Evolutionary conservation across 768 basidiomycete species (phyloP), one percentile per base, ranked within the genome.

Genomic region (Gymnopilus dilepis): DNA sequence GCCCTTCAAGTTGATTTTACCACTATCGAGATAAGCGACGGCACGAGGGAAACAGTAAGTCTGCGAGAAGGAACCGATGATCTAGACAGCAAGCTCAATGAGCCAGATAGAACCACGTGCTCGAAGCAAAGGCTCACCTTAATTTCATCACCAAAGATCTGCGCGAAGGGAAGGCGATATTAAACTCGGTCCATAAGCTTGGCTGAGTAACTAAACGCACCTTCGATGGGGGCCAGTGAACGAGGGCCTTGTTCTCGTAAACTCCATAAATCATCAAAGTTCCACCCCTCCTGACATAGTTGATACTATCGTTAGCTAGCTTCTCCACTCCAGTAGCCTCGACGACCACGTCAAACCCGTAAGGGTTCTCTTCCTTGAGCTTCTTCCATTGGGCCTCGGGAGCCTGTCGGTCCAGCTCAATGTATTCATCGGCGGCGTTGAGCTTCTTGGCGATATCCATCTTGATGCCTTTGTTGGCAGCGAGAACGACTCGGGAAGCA

Each of bases 21-120:
- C 91, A 64, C 86, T 86, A 68, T 97, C 94, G 19, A 97, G 86
- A 73, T 95, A 95, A 12, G 88, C 91, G 34, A 97, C 86, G 2
- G 94, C 93, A 5, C 94, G 88, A 43, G 94, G 92, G 88, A 97
- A 95, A 75, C 94, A 95, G 76, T 80, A 88, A 0, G 88, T 88
- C 66, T 95, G 94, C 8, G 94, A 90, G 79, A 95, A 95, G 0
- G 94, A 95, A 12, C 94, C 93, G 61, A 95, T 92, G 67, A 95
- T 94, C 90, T 92, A 37, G 30, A 37, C 12, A n/a, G 17, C 17
- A 19, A 40, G 38, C 8, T 6, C 15, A 1, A 50, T 54, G 7
- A 54, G 22, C 11, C 11, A 40, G 15, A 34, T 3, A 60, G 7
- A 21, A 51, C 76, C 67, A 67, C 50, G 15, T 73, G 62, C 38